Conservation (phyloP, 2,329 filamentous ascomycete species). For the Talaromyces rugulosus region DNA sequence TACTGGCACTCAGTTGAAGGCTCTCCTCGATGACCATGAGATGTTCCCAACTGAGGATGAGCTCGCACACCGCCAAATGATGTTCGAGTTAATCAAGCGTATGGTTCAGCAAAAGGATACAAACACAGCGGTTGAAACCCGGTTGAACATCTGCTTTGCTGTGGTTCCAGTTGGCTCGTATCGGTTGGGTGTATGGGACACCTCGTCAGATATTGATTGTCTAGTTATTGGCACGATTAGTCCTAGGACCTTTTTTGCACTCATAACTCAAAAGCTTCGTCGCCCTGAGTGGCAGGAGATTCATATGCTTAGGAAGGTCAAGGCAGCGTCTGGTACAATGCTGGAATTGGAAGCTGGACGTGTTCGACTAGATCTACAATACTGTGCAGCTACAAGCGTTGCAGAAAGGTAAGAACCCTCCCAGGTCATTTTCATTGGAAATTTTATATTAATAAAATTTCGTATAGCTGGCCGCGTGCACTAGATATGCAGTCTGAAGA, state of each 20-base stretch:
- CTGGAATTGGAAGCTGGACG: constrained; percentile 58
- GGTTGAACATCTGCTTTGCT: constrained; percentile 37
- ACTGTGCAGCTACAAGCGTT: constrained; percentile 57
- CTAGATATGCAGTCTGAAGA: constrained; percentile 46
- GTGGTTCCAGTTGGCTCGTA: constrained; percentile 64
- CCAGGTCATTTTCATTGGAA: neutral
- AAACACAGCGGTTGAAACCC: constrained; percentile 19
- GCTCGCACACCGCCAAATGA: neutral
- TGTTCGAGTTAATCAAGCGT: constrained; percentile 6
- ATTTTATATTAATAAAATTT: neutral
- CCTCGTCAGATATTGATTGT: constrained; percentile 61
- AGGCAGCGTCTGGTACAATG: constrained; percentile 59
- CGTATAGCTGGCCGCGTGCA: constrained; percentile 33
- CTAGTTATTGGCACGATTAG: constrained; percentile 62
- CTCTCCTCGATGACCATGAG: neutral
- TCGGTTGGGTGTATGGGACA: constrained; percentile 59
- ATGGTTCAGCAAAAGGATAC: constrained; percentile 16
- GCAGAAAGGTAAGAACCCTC: constrained; percentile 43
- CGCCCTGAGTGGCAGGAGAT: constrained; percentile 44
- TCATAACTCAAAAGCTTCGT: constrained; percentile 53
- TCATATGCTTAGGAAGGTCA: constrained; percentile 54
- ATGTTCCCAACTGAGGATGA: constrained; percentile 9
- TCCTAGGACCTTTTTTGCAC: constrained; percentile 57
- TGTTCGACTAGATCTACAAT: constrained; percentile 62
- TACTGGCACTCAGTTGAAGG: neutral